phyloP scores from a whole-genome alignment of 106 monocot genomes.

The Acorus calamus region DNA sequence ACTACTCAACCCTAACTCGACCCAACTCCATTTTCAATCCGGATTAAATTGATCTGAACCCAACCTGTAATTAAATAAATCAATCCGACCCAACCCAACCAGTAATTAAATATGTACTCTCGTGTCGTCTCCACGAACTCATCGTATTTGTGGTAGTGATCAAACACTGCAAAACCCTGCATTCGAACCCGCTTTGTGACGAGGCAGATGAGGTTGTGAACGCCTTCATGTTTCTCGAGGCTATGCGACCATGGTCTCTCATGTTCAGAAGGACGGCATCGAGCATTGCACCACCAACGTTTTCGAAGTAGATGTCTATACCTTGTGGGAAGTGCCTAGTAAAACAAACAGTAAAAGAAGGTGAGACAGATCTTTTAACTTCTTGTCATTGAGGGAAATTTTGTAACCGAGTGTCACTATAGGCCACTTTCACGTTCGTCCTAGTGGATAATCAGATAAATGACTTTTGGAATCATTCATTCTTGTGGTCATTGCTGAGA shows the following conservation, averaged over 20 bases:
- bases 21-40: conserved; percentile 12
- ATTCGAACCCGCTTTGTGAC: conserved; percentile 16
- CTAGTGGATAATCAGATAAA: conserved; percentile 48
- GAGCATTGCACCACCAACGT: conserved; percentile 32
- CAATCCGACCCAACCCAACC: conserved; percentile 50
- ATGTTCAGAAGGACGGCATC: conserved; percentile 59
- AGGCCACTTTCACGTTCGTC: no score
- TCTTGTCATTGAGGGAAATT: no score
- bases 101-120: conserved; percentile 6
- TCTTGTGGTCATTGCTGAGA: conserved; percentile 36
- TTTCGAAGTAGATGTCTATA: no score
- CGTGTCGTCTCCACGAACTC: conserved; percentile 21
- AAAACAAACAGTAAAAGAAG: no score
- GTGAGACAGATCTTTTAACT: no score
- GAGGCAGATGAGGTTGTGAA: conserved; percentile 16
- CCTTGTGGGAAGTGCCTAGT: no score
- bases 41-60: conserved; percentile 14
- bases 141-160: conserved; percentile 13
- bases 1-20: conserved; percentile 33
- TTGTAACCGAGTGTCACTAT: no score
- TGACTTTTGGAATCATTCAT: no score
- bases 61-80: conserved; percentile 17
- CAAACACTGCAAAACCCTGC: conserved; percentile 26
- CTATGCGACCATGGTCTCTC: conserved; percentile 22
- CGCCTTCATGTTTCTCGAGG: conserved; percentile 18